phyloP scores from a whole-genome alignment of 768 basidiomycete species.

The Lepiota subincarnata region DNA sequence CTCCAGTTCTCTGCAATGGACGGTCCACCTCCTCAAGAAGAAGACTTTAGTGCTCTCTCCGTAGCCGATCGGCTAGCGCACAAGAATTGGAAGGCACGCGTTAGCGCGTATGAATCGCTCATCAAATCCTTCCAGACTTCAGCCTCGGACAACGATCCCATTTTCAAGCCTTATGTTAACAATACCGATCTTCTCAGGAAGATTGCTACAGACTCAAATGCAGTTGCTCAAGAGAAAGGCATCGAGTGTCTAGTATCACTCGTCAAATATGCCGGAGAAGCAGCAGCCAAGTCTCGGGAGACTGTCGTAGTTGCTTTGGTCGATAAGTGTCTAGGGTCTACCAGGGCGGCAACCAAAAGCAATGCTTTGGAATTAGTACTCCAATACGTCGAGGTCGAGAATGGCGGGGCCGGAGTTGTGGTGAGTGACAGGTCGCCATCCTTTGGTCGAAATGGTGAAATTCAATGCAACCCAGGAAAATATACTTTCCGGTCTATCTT shows the following conservation, averaged over 20 bases:
- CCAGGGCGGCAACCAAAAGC: slow-evolving; percentile 84
- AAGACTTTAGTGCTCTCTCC: slow-evolving; percentile 82
- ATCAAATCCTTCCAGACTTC: slow-evolving; percentile 85
- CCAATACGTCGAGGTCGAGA: slow-evolving; percentile 93
- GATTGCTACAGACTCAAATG: slow-evolving; percentile 87
- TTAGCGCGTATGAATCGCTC: slow-evolving; percentile 87
- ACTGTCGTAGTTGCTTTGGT: slow-evolving; percentile 86
- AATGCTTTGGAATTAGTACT: slow-evolving; percentile 82
- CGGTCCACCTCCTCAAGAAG: slow-evolving; percentile 87
- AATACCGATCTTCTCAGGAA: slow-evolving; percentile 79
- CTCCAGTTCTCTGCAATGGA: slow-evolving; percentile 54
- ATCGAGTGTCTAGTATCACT: slow-evolving; percentile 84
- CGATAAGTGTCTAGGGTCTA: slow-evolving; percentile 92
- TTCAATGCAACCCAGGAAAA: slow-evolving; percentile 49
- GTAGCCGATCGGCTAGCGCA: slow-evolving; percentile 80
- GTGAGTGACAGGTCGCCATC: slow-evolving; percentile 48
- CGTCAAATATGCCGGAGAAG: slow-evolving; percentile 90
- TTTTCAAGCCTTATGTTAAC: slow-evolving; percentile 84
- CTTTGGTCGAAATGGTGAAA: slow-evolving; percentile 24
- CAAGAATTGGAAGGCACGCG: slow-evolving; percentile 99
- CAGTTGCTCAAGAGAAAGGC: slow-evolving; percentile 97
- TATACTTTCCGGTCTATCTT: slow-evolving; percentile 76
- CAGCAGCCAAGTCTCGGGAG: slow-evolving; percentile 74
- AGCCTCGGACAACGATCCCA: slow-evolving; percentile 89
- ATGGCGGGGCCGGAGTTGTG: slow-evolving; percentile 79